phyloP scores from a whole-genome alignment of 352 stramenopile genomes.

The Globisporangium canariense region DNA sequence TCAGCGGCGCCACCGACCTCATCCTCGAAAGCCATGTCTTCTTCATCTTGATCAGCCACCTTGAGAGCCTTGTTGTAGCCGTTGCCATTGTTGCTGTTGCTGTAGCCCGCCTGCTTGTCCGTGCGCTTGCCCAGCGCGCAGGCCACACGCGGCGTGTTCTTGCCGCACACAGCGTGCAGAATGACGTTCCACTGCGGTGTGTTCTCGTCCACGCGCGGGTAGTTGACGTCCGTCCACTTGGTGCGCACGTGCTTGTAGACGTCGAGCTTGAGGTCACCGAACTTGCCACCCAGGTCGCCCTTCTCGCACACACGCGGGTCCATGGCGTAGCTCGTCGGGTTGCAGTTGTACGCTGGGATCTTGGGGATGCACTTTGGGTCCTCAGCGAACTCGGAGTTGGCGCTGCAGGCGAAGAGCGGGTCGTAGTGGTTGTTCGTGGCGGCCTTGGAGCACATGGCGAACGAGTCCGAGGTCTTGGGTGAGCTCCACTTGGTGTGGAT shows the following conservation, averaged over 20 bases:
- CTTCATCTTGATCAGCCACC: too few species aligned
- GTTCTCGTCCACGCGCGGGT: conserved; percentile 22
- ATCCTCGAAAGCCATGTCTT: too few species aligned
- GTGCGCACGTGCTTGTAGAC: too few species aligned
- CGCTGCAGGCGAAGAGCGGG: conserved; percentile 28
- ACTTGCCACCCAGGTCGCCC: conserved; percentile 44
- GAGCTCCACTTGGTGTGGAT: conserved; percentile 54
- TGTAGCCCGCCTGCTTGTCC: too few species aligned
- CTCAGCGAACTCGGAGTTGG: conserved; percentile 29
- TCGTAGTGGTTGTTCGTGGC: conserved; percentile 39
- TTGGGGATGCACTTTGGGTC: conserved; percentile 7
- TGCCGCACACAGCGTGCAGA: conserved; percentile 30
- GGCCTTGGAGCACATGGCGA: conserved; percentile 25
- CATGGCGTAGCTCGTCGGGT: conserved; percentile 21
- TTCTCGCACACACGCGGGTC: conserved; percentile 32
- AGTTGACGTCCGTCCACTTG: conserved; percentile 24
- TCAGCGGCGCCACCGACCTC: too few species aligned
- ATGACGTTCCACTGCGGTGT: conserved; percentile 38
- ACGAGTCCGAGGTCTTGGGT: conserved; percentile 24
- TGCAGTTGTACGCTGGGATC: conserved; percentile 27
- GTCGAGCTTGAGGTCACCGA: conserved; percentile 31
- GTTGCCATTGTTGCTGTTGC: too few species aligned
- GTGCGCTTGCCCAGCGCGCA: conserved; percentile 19
- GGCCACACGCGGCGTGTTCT: conserved; percentile 28
- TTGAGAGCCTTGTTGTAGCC: too few species aligned